Evolutionary conservation across 2,329 filamentous ascomycete genomes (phyloP), one percentile per base, ranked within the genome.

Genomic region (Fusarium sororula): DNA sequence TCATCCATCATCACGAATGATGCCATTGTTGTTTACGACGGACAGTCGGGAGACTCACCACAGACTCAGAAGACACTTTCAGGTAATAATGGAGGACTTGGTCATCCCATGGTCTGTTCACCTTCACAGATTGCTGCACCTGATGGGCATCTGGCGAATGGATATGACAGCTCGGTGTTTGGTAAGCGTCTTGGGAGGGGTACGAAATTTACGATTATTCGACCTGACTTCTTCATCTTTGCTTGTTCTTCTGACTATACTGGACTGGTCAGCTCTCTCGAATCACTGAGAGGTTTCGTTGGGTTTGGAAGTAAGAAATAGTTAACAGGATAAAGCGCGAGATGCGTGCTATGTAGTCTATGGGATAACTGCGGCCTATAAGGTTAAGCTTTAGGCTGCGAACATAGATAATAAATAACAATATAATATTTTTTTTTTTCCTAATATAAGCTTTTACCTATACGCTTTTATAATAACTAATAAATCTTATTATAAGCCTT

Each of bases 301-400:
- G 54, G 54, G 15, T 35, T 57, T 14, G 22, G 9, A 13, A 2
- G 3, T 26, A 11, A 53, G n/a, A 37, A 17, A 22, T 38, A 26
- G n/a, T 22, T 11, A 0, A 17, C 4, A 14, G 4, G 10, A 6
- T 35, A 2, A 6, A 2, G 7, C 5, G 7, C 11, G 3, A 20
- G 17, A 20, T 0, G 32, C 13, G 9, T 24, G 12, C 9, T 20
- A 26, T 10, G 12, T 26, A 22, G 17, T 14, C n/a, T n/a, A n/a
- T n/a, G n/a, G n/a, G n/a, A n/a, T n/a, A n/a, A n/a, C n/a, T n/a
- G n/a, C n/a, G n/a, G n/a, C n/a, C n/a, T n/a, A n/a, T n/a, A n/a
- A n/a, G n/a, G n/a, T n/a, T n/a, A n/a, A n/a, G n/a, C n/a, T n/a
- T n/a, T n/a, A n/a, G n/a, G n/a, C n/a, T n/a, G n/a, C n/a, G n/a